Evolutionary conservation across 139 green algal genomes (phyloP).

Genomic region (Gonium pectorale): DNA sequence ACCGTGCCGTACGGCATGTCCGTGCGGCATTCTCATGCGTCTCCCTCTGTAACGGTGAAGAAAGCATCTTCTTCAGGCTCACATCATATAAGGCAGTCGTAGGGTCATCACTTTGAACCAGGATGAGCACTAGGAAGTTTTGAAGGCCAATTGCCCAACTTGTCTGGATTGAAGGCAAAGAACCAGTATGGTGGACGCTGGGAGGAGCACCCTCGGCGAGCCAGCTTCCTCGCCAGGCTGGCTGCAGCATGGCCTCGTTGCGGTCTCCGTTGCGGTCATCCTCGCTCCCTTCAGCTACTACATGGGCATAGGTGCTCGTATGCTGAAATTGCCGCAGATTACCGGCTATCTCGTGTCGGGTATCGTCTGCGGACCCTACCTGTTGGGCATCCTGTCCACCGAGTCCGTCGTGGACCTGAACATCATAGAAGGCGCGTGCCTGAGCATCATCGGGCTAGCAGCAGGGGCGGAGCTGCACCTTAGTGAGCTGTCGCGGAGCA

Average conservation of each 20-base stretch:
- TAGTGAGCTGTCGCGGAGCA: constrained; percentile 66
- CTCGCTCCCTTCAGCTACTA: constrained; percentile 70
- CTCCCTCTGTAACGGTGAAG: no score
- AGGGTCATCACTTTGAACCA: no score
- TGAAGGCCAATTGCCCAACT: no score
- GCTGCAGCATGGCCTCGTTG: constrained; percentile 56
- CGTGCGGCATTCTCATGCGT: no score
- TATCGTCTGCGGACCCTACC: constrained; percentile 74
- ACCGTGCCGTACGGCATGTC: no score
- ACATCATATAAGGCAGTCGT: no score
- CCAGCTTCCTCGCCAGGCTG: constrained; percentile 30
- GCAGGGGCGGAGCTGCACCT: constrained; percentile 85
- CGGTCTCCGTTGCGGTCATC: constrained; percentile 56
- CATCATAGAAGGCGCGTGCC: constrained; percentile 73
- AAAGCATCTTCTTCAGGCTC: no score
- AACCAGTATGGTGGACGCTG: no score
- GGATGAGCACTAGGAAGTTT: no score
- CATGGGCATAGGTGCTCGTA: constrained; percentile 36
- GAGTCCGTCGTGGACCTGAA: constrained; percentile 64
- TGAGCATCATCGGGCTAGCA: constrained; percentile 83
- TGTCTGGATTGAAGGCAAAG: no score
- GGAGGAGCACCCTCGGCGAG: no score
- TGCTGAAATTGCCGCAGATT: constrained; percentile 70
- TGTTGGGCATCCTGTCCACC: constrained; percentile 67
- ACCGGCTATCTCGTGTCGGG: constrained; percentile 85